phyloP scores from a whole-genome alignment of 352 stramenopile genomes.

The Pythium rishiriense region DNA sequence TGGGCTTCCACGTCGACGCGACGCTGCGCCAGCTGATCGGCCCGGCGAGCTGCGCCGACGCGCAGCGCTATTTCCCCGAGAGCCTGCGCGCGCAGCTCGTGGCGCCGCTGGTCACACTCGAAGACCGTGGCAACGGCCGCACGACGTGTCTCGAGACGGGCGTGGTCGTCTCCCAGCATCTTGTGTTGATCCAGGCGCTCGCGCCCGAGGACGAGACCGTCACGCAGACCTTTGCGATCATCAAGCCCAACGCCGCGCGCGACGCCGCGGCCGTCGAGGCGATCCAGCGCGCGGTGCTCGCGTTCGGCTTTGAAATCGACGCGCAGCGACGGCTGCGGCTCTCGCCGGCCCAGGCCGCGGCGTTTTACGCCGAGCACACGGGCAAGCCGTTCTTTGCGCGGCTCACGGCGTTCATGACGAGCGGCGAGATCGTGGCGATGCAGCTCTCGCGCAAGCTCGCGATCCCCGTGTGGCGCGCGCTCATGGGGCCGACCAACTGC shows the following conservation, averaged over 20 bases:
- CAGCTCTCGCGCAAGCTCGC: slow-evolving; percentile 45
- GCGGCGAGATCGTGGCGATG: slow-evolving; percentile 57
- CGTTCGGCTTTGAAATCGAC: slow-evolving; percentile 57
- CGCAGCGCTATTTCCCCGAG: slow-evolving; percentile 46
- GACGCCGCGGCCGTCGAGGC: slow-evolving; percentile 28
- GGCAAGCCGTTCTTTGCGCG: slow-evolving; percentile 63
- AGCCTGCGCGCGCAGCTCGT: slow-evolving; percentile 43
- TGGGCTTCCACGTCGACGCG: slow-evolving; percentile 43
- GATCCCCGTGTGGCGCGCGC: slow-evolving; percentile 59
- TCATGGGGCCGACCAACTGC: slow-evolving; percentile 84
- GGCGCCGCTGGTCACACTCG: slow-evolving; percentile 21
- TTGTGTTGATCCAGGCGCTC: slow-evolving; percentile 12
- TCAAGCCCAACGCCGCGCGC: slow-evolving; percentile 59
- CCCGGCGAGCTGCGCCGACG: slow-evolving; percentile 33
- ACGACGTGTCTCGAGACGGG: slow-evolving; percentile 44
- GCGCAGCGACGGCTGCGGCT: slow-evolving; percentile 38
- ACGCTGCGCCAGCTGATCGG: slow-evolving; percentile 43
- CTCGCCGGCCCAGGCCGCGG: slow-evolving; percentile 43
- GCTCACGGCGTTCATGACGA: slow-evolving; percentile 71
- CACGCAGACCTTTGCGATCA: slow-evolving; percentile 52
- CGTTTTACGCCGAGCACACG: slow-evolving; percentile 66
- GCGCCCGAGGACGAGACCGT: slow-evolving; percentile 23
- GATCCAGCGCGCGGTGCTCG: slow-evolving; percentile 41
- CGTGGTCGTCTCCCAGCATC: slow-evolving; percentile 39
- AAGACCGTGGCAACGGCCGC: slow-evolving; percentile 26